Conservation (phyloP, 768 basidiomycete species). For the Cyclocybe aegerita region DNA sequence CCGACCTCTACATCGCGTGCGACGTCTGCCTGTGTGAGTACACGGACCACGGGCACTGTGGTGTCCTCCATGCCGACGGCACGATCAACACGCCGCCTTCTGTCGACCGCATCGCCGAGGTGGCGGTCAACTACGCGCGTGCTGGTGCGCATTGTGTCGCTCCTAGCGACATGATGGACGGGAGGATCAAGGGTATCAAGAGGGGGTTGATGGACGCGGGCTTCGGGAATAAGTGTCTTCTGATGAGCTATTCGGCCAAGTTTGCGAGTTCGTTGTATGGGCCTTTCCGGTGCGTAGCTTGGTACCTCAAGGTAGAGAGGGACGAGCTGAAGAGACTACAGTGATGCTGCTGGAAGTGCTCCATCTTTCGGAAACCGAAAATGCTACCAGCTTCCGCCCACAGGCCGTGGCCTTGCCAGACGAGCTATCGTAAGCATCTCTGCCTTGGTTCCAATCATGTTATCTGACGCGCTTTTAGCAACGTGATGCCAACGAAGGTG, state of each 20-base stretch:
- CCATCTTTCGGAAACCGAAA: conserved; percentile 95
- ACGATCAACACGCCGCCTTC: conserved; percentile 78
- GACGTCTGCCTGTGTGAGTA: conserved; percentile 99
- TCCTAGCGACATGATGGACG: conserved; percentile 99
- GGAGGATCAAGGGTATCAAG: conserved; percentile 89
- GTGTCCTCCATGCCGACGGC: conserved; percentile 69
- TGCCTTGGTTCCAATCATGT: background rate
- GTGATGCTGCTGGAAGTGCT: conserved; percentile 96
- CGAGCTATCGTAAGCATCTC: conserved; percentile 79
- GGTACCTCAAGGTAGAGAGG: background rate
- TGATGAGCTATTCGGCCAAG: conserved; percentile 98
- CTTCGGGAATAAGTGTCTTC: conserved; percentile 81
- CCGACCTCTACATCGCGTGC: conserved; percentile 82
- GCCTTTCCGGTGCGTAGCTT: conserved; percentile 75
- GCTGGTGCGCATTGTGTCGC: conserved; percentile 99
- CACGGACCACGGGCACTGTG: conserved; percentile 97
- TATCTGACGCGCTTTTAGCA: conserved; percentile 44
- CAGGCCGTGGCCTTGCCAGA: conserved; percentile 85
- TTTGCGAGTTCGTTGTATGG: conserved; percentile 96
- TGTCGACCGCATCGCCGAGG: conserved; percentile 86
- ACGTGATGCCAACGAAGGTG: conserved; percentile 88
- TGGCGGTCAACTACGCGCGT: conserved; percentile 87
- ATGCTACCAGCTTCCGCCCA: conserved; percentile 95
- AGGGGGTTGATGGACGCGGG: conserved; percentile 79
- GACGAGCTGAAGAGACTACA: conserved; percentile 25